Evolutionary conservation across 164 flowering plant species (phyloP).

Genomic region (Sextonia rubra): DNA sequence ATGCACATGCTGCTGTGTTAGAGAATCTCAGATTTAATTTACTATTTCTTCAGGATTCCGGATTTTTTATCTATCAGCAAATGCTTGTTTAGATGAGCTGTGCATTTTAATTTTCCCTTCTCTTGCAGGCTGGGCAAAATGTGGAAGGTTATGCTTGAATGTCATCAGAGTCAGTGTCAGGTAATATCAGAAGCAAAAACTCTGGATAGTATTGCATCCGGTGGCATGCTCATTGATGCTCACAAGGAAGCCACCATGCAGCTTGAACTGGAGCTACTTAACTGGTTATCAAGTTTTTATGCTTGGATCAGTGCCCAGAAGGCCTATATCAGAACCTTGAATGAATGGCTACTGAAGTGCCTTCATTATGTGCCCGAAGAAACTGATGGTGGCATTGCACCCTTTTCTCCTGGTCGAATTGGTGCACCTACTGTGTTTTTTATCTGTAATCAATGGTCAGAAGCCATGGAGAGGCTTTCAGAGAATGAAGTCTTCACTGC

Average conservation of each 20-base stretch:
- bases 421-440: slow-evolving; percentile 56
- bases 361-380: slow-evolving; percentile 43
- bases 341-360: slow-evolving; percentile 52
- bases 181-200: slow-evolving; percentile 34
- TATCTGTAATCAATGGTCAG: slow-evolving; percentile 44
- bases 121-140: slow-evolving; percentile 38
- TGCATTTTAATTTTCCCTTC: not conserved
- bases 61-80: not conserved
- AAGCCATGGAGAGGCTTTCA: slow-evolving; percentile 41
- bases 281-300: slow-evolving; percentile 37
- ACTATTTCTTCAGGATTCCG: not conserved
- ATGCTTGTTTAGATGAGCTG: not conserved
- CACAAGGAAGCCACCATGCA: slow-evolving; percentile 29
- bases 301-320: slow-evolving; percentile 46
- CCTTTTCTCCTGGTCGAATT: slow-evolving; percentile 45
- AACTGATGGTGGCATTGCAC: slow-evolving; percentile 38
- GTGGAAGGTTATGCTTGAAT: slow-evolving; percentile 66
- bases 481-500: slow-evolving; percentile 49
- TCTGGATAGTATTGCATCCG: slow-evolving; percentile 26
- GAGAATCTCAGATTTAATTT: not conserved
- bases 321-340: slow-evolving; percentile 42
- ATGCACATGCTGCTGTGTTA: not conserved
- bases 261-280: slow-evolving; percentile 45
- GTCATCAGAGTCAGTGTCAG: slow-evolving; percentile 42
- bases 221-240: slow-evolving; percentile 22